Percentiles rank a stretch among this genome's conserved stretches.
Conservation (phyloP, 2,329 filamentous ascomycete species). For the Arthrobotrys sinensis region DNA sequence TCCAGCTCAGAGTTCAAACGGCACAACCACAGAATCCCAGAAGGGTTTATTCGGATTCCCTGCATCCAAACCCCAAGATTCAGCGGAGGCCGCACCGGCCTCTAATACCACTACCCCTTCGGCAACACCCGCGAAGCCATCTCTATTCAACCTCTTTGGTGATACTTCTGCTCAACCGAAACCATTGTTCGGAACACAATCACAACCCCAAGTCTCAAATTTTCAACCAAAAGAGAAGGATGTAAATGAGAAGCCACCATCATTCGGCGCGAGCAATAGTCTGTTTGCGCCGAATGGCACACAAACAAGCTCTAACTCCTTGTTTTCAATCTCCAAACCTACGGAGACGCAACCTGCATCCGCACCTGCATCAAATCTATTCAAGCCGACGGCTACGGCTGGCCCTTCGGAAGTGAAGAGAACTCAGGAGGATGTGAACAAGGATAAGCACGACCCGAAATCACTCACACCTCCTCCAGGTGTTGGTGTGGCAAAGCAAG, state of each 20-base stretch:
- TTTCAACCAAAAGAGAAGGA: not conserved
- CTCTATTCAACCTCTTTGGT: conserved; percentile 38
- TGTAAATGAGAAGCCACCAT: not conserved
- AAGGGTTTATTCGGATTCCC: conserved; percentile 40
- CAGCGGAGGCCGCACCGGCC: not conserved
- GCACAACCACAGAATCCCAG: not conserved
- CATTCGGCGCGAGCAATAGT: not conserved
- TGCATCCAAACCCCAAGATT: conserved; percentile 10
- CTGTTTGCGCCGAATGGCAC: not conserved
- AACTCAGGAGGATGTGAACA: not conserved
- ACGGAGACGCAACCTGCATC: not conserved
- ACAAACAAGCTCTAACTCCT: conserved; percentile 8
- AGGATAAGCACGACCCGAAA: conserved; percentile 31
- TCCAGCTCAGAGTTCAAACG: conserved; percentile 19
- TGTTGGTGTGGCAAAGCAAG: conserved; percentile 25
- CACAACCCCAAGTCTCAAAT: not conserved
- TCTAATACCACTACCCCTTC: conserved; percentile 49
- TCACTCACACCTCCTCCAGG: conserved; percentile 39
- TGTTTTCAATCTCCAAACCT: conserved; percentile 20
- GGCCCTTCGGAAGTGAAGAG: not conserved
- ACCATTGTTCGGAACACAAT: conserved; percentile 30
- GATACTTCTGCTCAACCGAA: conserved; percentile 8
- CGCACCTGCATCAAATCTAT: not conserved
- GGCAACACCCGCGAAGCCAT: conserved; percentile 28
- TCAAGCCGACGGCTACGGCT: conserved; percentile 3